These are phyloP conservation scores for Fusarium brevicatenulatum DNA, from an alignment of 2,329 filamentous ascomycete genomes.

Conservation along the genomic window DNA sequence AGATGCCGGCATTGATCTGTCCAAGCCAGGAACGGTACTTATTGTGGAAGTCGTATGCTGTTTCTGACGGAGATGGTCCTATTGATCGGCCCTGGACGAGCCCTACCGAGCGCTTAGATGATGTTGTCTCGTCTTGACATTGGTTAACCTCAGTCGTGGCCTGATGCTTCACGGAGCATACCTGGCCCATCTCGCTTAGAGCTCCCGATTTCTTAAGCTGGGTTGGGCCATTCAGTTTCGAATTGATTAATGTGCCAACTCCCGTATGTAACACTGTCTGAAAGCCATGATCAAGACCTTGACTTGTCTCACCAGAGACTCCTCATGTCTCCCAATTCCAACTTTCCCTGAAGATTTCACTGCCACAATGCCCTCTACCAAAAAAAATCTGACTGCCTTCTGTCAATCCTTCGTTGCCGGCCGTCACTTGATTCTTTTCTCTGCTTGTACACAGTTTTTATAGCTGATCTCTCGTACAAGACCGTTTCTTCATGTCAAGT, in stretches of 20 bases:
- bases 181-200: neutral
- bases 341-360: neutral
- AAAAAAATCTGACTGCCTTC: neutral
- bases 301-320: constrained; percentile 3
- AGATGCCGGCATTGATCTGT: constrained; percentile 16
- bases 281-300: neutral
- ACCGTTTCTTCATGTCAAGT: neutral
- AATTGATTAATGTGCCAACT: constrained; percentile 9
- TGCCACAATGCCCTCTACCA: neutral
- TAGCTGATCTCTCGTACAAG: neutral
- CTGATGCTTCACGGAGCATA: neutral
- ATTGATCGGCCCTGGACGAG: neutral
- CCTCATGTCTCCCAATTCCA: neutral
- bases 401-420: neutral
- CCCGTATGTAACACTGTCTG: neutral
- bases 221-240: neutral
- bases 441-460: neutral
- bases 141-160: neutral
- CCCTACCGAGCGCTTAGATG: neutral
- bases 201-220: neutral
- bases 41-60: neutral
- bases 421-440: neutral
- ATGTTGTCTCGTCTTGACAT: neutral
- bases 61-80: neutral
- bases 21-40: constrained; percentile 5